A percentile compares a stretch with the other conserved stretches of the same genome.
Evolutionary conservation across 1,284 basidiomycete genomes (phyloP).

Genomic region (Cronartium quercuum): DNA sequence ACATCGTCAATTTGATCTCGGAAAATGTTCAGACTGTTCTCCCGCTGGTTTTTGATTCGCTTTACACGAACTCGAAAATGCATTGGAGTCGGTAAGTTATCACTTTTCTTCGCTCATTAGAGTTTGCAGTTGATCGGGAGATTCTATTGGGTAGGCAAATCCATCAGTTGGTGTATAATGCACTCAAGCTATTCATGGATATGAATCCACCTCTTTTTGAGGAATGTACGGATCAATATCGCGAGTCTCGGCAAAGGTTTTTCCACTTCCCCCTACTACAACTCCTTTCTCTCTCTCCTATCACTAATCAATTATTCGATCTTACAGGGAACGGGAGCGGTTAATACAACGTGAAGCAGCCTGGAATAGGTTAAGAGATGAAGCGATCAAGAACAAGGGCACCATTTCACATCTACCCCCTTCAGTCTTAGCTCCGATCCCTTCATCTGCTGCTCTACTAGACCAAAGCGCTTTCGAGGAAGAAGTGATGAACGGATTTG

Average conservation of each 20-base stretch:
- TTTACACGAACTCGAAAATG: slow-evolving; percentile 92
- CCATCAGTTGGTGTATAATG: slow-evolving; percentile 98
- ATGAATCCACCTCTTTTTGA: slow-evolving; percentile 96
- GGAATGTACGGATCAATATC: slow-evolving; percentile 87
- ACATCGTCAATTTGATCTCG: slow-evolving; percentile 98
- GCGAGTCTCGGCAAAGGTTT: slow-evolving; percentile 74
- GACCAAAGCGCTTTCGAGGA: slow-evolving; percentile 40
- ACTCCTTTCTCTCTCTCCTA: slow-evolving; percentile 74
- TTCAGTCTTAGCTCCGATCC: slow-evolving; percentile 33
- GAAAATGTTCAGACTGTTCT: slow-evolving; percentile 84
- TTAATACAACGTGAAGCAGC: slow-evolving; percentile 42
- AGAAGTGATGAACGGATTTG: slow-evolving; percentile 27
- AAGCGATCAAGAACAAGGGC: slow-evolving; percentile 43
- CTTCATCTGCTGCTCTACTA: slow-evolving; percentile 16
- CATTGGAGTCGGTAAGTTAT: slow-evolving; percentile 93
- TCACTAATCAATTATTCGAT: slow-evolving; percentile 45
- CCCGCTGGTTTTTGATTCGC: slow-evolving; percentile 94
- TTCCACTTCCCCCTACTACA: slow-evolving; percentile 48
- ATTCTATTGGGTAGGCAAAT: slow-evolving; percentile 62
- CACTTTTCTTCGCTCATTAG: neutral
- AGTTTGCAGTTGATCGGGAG: slow-evolving; percentile 10
- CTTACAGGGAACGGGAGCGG: slow-evolving; percentile 42
- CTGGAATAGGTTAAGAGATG: slow-evolving; percentile 43
- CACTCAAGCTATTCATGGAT: slow-evolving; percentile 97
- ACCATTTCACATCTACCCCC: slow-evolving; percentile 9